phyloP scores from a whole-genome alignment of 2,329 filamentous ascomycete species.

The Fusarium chaquense region DNA sequence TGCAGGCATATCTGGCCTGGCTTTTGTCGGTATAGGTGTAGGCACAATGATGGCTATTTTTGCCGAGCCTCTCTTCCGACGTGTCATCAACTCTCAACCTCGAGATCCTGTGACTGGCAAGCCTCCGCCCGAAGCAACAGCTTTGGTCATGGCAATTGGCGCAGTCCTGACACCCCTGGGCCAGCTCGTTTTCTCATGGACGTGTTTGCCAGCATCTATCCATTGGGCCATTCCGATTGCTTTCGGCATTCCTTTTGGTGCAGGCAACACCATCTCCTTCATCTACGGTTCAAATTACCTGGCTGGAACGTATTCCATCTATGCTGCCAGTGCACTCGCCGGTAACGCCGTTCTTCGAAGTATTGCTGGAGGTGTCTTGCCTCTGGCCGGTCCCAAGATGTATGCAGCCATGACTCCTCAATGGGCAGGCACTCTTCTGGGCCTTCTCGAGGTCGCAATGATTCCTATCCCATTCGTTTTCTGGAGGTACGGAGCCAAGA shows the following conservation, averaged over 20 bases:
- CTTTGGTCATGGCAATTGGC: conserved; percentile 82
- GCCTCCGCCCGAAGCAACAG: conserved; percentile 81
- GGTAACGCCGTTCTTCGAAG: conserved; percentile 82
- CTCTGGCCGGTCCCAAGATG: conserved; percentile 79
- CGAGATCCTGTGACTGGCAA: conserved; percentile 81
- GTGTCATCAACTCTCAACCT: conserved; percentile 80
- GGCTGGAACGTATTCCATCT: conserved; percentile 82
- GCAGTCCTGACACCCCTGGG: conserved; percentile 80
- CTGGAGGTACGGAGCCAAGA: conserved; percentile 70
- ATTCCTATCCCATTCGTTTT: conserved; percentile 87
- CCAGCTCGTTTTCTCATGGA: conserved; percentile 91
- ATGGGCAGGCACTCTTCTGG: conserved; percentile 83
- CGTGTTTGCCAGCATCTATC: conserved; percentile 79
- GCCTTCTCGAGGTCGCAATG: conserved; percentile 76
- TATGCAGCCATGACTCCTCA: conserved; percentile 77
- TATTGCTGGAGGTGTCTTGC: conserved; percentile 80
- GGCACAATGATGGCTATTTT: conserved; percentile 72
- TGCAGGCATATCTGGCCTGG: conserved; percentile 77
- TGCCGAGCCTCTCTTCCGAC: conserved; percentile 77
- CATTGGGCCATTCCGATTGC: conserved; percentile 86
- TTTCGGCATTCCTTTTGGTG: conserved; percentile 82
- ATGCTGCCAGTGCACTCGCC: conserved; percentile 82
- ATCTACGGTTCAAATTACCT: conserved; percentile 87
- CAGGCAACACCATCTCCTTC: conserved; percentile 81
- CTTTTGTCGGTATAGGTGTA: conserved; percentile 78